Evolutionary conservation across 1,139 yeast species (phyloP).

Genomic region (Candida tropicalis): DNA sequence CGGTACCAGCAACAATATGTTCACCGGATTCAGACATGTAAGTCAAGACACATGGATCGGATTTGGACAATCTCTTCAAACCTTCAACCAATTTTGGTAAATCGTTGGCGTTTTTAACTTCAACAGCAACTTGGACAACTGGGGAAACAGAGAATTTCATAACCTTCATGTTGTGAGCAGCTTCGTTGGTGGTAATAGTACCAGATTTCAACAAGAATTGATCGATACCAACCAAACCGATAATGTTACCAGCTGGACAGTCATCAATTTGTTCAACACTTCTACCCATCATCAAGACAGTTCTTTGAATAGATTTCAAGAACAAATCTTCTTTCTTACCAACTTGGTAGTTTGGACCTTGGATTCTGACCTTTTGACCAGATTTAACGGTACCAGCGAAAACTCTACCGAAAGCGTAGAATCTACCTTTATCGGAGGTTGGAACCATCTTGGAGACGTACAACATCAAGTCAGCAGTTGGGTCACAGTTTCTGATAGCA

Average conservation of each 20-base stretch:
- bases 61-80: slow-evolving; percentile 99
- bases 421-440: slow-evolving; percentile 99
- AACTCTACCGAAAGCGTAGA: slow-evolving; percentile 99
- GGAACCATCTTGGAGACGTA: slow-evolving; percentile 99
- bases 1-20: slow-evolving; percentile 99
- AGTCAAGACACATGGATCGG: slow-evolving; percentile 97
- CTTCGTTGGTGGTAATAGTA: slow-evolving; percentile 95
- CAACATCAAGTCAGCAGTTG: slow-evolving; percentile 97
- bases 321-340: slow-evolving; percentile 98
- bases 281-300: slow-evolving; percentile 99
- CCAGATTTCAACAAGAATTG: slow-evolving; percentile 99
- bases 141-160: slow-evolving; percentile 99
- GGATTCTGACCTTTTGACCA: slow-evolving; percentile 99
- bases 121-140: slow-evolving; percentile 99
- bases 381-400: slow-evolving; percentile 99
- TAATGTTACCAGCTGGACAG: slow-evolving; percentile 99
- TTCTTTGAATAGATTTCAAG: slow-evolving; percentile 98
- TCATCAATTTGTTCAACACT: slow-evolving; percentile 97
- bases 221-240: slow-evolving; percentile 99
- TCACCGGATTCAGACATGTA: slow-evolving; percentile 94
- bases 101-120: slow-evolving; percentile 99
- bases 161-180: slow-evolving; percentile 99
- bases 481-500: slow-evolving; percentile 98
- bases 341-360: slow-evolving; percentile 99
- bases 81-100: slow-evolving; percentile 99